Conservation (phyloP, 2,329 filamentous ascomycete species). For the Ilyonectria sp. region DNA sequence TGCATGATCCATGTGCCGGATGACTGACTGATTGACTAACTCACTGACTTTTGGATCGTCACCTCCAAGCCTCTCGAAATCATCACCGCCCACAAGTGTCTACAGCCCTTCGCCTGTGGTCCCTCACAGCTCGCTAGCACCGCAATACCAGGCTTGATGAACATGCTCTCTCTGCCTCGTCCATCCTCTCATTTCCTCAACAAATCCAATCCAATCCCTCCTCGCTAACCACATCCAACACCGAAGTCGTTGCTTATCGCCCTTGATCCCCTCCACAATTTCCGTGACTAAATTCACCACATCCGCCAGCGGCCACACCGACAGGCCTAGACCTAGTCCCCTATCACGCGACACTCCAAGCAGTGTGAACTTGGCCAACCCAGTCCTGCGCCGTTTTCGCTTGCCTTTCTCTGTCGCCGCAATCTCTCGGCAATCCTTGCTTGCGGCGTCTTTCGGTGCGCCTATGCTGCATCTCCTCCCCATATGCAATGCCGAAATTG, state of each 20-base stretch:
- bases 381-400: constrained; percentile 4
- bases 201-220: neutral
- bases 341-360: constrained; percentile 27
- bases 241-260: constrained; percentile 22
- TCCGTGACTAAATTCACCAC: constrained; percentile 8
- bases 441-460: neutral
- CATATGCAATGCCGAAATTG: constrained; percentile 16
- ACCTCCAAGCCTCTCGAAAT: constrained; percentile 11
- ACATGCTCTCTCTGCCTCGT: neutral
- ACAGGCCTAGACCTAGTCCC: constrained; percentile 27
- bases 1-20: constrained; percentile 26
- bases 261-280: constrained; percentile 10
- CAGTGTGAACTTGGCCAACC: constrained; percentile 7
- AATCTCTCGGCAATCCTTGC: neutral
- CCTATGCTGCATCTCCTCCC: constrained; percentile 4
- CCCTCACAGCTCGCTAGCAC: neutral
- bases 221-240: constrained; percentile 24
- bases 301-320: constrained; percentile 21
- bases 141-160: too few relatives aligned
- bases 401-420: constrained; percentile 1
- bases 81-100: constrained; percentile 6
- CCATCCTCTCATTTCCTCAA: constrained; percentile 4
- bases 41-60: constrained; percentile 3
- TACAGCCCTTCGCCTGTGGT: neutral
- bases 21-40: constrained; percentile 12